A percentile compares a stretch with the other conserved stretches of the same genome.
Conservation (phyloP, 2,329 filamentous ascomycete species). For the Emmonsiellopsis sp. region DNA sequence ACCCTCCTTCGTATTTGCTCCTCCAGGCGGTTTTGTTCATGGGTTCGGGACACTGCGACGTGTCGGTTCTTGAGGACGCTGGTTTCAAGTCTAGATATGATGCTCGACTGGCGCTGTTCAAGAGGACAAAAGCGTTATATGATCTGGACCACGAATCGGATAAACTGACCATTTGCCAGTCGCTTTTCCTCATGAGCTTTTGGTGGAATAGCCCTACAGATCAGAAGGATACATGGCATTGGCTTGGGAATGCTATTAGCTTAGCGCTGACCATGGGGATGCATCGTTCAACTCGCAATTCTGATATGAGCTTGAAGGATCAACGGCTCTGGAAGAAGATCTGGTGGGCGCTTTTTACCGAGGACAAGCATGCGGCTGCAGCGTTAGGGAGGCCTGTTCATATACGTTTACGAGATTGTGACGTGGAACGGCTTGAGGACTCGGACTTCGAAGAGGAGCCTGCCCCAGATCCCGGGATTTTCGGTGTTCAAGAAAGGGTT, state of each 20-base stretch:
- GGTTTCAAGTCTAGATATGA: conserved; percentile 3
- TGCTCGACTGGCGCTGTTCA: background rate
- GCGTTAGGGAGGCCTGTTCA: conserved; percentile 2
- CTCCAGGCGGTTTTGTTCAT: conserved; percentile 1
- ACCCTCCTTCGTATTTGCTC: conserved; percentile 1
- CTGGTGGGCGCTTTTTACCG: conserved; percentile 2
- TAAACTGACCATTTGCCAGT: conserved; percentile 69
- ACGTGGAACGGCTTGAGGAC: conserved; percentile 1
- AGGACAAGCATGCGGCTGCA: conserved; percentile 2
- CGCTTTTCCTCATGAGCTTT: conserved; percentile 27
- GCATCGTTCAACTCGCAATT: background rate
- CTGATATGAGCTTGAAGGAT: conserved; percentile 1
- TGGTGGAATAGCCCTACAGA: conserved; percentile 15
- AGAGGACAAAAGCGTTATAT: conserved; percentile 43
- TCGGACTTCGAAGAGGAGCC: conserved; percentile 1
- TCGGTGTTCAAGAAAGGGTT: conserved; percentile 1
- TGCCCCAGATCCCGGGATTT: background rate
- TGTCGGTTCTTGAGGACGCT: conserved; percentile 1
- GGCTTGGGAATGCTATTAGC: conserved; percentile 19
- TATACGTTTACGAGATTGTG: conserved; percentile 1
- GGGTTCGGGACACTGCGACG: conserved; percentile 2
- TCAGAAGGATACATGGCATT: conserved; percentile 27
- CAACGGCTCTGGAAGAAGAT: conserved; percentile 3
- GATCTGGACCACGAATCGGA: conserved; percentile 83
- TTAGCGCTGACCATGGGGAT: conserved; percentile 3